A percentile compares a stretch with the other conserved stretches of the same genome.
These are phyloP conservation scores for Nicotiana undulata DNA, from an alignment of 257 asterid genomes.

Conservation along the genomic window DNA sequence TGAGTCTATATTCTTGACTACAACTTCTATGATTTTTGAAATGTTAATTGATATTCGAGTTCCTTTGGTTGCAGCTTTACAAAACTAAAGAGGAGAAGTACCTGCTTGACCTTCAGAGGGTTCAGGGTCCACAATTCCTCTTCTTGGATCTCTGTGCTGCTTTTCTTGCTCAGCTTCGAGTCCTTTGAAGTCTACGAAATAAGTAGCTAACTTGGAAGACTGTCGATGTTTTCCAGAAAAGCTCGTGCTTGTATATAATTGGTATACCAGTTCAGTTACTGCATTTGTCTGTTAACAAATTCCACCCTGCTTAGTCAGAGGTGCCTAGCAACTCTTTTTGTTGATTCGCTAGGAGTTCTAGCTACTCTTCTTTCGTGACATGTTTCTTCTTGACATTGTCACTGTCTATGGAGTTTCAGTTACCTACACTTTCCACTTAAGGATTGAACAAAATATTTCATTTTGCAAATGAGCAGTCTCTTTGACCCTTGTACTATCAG, in stretches of 20 bases:
- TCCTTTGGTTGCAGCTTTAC: conserved; percentile 58
- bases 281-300: conserved; percentile 8
- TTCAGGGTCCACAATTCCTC: conserved; percentile 78
- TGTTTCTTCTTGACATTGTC: background rate
- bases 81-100: conserved; percentile 84
- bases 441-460: background rate
- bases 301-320: conserved; percentile 16
- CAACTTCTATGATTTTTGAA: background rate
- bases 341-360: conserved; percentile 25
- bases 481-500: background rate
- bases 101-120: conserved; percentile 81
- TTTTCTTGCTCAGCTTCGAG: conserved; percentile 82
- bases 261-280: conserved; percentile 16
- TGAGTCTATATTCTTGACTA: background rate
- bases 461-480: background rate
- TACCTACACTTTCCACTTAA: background rate
- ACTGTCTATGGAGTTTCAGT: background rate
- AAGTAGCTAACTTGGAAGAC: conserved; percentile 1
- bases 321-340: conserved; percentile 25
- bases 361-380: background rate
- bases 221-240: conserved; percentile 14
- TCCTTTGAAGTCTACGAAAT: conserved; percentile 31
- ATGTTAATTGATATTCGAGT: background rate
- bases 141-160: conserved; percentile 89
- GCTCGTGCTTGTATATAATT: conserved; percentile 37